A percentile compares a stretch with the other conserved stretches of the same genome.
These are phyloP conservation scores for Microcos paniculata DNA, from an alignment of 345 rosid species.

Conservation along the genomic window DNA sequence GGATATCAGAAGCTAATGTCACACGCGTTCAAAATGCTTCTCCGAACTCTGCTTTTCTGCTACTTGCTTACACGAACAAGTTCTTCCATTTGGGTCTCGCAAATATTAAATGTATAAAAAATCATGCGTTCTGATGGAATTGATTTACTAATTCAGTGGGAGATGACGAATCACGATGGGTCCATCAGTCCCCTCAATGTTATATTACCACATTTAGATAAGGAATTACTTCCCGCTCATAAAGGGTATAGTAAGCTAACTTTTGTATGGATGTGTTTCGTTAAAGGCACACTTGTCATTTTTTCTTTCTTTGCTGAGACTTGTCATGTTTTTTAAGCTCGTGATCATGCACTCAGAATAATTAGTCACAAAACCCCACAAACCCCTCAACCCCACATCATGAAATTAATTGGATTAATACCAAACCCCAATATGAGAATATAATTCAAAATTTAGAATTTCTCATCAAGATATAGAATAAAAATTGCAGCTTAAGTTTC, in stretches of 20 bases:
- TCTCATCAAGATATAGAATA: no score
- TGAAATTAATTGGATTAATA: no score
- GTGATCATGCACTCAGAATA: no score
- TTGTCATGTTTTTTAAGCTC: background rate
- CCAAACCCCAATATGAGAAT: no score
- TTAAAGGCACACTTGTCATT: background rate
- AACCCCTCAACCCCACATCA: no score
- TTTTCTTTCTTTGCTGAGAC: no score
- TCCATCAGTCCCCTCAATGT: background rate
- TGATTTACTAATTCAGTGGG: background rate
- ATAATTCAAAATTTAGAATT: no score
- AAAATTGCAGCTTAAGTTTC: no score
- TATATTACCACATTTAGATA: background rate
- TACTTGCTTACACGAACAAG: background rate
- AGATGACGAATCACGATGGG: slow-evolving; percentile 9
- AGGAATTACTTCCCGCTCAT: background rate
- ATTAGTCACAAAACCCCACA: no score
- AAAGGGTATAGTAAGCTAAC: background rate
- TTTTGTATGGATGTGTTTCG: background rate
- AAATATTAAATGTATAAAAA: background rate
- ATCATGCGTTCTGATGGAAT: background rate
- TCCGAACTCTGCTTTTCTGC: background rate
- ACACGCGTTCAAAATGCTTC: background rate
- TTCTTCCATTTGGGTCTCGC: background rate
- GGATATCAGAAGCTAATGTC: background rate